phyloP scores from a whole-genome alignment of 305 asterid genomes.

The Withania somnifera region DNA sequence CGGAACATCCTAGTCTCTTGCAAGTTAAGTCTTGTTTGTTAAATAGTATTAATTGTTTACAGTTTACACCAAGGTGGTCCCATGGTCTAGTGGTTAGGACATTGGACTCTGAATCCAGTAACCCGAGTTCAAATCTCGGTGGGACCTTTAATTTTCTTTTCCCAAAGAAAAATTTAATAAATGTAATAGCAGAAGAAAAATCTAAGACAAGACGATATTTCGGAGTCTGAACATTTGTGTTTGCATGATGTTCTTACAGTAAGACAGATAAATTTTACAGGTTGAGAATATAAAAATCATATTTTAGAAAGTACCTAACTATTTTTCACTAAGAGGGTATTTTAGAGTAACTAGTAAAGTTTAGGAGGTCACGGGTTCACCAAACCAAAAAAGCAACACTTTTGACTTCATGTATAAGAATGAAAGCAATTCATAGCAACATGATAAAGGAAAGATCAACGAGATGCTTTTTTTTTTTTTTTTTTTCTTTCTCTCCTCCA shows the following conservation, averaged over 20 bases:
- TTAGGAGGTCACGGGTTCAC: too few relatives aligned
- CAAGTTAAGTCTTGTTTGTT: too few relatives aligned
- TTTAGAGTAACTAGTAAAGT: too few relatives aligned
- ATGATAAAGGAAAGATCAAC: background rate
- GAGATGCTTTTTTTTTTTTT: background rate
- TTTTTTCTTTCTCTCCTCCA: slow-evolving; percentile 2
- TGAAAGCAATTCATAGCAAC: background rate
- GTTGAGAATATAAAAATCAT: background rate
- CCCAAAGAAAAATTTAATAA: background rate
- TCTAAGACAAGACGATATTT: background rate
- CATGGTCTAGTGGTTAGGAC: slow-evolving; percentile 31
- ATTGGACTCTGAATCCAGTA: slow-evolving; percentile 30
- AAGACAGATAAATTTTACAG: background rate
- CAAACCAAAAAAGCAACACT: background rate
- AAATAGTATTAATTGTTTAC: too few relatives aligned
- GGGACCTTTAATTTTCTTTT: slow-evolving; percentile 12
- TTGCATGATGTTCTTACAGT: background rate
- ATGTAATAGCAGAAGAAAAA: background rate
- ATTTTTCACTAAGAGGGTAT: too few relatives aligned
- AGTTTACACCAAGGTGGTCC: background rate
- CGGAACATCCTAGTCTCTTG: background rate
- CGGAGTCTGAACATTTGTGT: background rate
- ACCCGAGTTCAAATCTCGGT: slow-evolving; percentile 28
- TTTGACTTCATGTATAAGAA: background rate
- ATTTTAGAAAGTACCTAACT: too few relatives aligned